A percentile compares a stretch with the other conserved stretches of the same genome.
phyloP scores from a whole-genome alignment of 2,329 filamentous ascomycete genomes.

The Anisogramma anomala region DNA sequence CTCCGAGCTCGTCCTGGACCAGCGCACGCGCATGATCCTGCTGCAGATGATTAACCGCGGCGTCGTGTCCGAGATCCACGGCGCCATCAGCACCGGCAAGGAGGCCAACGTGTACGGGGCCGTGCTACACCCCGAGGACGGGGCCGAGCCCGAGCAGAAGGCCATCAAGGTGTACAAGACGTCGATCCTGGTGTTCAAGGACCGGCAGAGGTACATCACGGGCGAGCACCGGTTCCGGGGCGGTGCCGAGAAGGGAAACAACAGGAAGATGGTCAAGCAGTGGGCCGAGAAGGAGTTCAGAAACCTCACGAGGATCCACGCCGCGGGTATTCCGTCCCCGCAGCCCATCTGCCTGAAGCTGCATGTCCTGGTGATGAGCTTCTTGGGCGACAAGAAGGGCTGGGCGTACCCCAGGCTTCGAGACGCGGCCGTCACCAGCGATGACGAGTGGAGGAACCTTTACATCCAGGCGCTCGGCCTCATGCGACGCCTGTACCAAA shows the following conservation, averaged over 20 bases:
- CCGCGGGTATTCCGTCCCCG: conserved; percentile 78
- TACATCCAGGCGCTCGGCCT: conserved; percentile 77
- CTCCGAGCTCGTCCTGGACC: conserved; percentile 87
- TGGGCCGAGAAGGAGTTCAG: conserved; percentile 99
- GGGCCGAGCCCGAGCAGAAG: conserved; percentile 51
- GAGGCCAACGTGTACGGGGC: conserved; percentile 98
- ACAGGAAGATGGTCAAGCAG: conserved; percentile 91
- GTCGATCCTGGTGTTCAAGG: conserved; percentile 93
- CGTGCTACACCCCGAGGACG: conserved; percentile 48
- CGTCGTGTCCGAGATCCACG: conserved; percentile 81
- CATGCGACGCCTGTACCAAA: conserved; percentile 89
- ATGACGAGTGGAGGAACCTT: conserved; percentile 63
- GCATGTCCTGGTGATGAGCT: conserved; percentile 93
- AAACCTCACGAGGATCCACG: conserved; percentile 75
- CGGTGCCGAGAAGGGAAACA: conserved; percentile 89
- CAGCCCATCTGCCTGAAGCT: conserved; percentile 80
- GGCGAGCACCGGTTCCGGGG: conserved; percentile 86
- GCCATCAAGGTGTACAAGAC: conserved; percentile 99
- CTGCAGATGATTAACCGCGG: conserved; percentile 92
- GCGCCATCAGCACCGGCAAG: conserved; percentile 91
- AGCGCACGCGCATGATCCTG: conserved; percentile 87
- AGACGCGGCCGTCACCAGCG: conserved; percentile 63
- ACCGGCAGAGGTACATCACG: conserved; percentile 88
- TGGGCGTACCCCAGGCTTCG: conserved; percentile 80
- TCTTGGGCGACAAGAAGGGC: conserved; percentile 78